Base-by-base conservation (phyloP, 2,329 filamentous ascomycete species). In the Pseudogymnoascus sp. region DNA sequence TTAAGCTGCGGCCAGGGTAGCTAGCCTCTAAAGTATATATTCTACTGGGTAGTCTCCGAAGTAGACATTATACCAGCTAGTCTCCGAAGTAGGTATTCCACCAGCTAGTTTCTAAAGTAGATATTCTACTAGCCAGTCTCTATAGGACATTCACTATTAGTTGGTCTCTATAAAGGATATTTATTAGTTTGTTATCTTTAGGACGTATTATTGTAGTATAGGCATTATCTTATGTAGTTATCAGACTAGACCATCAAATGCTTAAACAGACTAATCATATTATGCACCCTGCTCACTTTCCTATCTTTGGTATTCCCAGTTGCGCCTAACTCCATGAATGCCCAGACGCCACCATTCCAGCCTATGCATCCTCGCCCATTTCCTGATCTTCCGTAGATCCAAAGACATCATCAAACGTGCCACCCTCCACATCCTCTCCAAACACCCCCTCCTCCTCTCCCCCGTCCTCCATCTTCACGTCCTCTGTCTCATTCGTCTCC, bases 331-430 rank as follows among this genome's bases (percentile, higher is more conserved):
- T 33, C 48, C 48, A 52, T 55, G 9, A 55, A 55, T 55, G n/a
- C 29, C 48, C 10, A 55, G 33, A 55, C 48, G 15, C 48, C 59
- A 42, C 18, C 58, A 33, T 37, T 10, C 35, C 71, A 25, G 60
- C 60, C 65, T 78, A 78, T 10, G 70, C 75, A 63, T 70, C 72
- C 27, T 71, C 75, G 55, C 72, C 72, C 65, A 72, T 72, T 36
- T 74, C 72, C 48, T 75, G 74, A 33, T 78, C 78, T 13, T 77
- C 77, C 60, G 55, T 60, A 66, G 64, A 67, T 10, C 77, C 79
- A 68, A 70, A 68, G 52, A 68, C 64, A 64, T 81, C 79, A 25
- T 73, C 75, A 65, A 70, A 71, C n/a, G 70, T 75, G 42, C 72
- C 72, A 18, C 76, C 77, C 12, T 77, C 77, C 1, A 75, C 77